phyloP scores from a whole-genome alignment of 2,329 filamentous ascomycete species.

The Colletotrichum scovillei region DNA sequence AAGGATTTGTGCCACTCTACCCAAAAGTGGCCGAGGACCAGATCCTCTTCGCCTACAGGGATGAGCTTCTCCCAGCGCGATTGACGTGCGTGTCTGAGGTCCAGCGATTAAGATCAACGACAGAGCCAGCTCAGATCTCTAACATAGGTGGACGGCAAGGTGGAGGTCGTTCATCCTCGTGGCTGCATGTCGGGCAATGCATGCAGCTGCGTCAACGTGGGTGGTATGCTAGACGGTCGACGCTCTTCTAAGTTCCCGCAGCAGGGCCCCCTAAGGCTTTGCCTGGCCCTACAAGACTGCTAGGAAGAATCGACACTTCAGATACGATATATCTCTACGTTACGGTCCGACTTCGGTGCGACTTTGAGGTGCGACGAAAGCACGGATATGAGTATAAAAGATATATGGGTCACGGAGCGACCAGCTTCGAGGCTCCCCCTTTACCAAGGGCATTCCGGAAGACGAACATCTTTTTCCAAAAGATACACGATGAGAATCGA shows the following conservation, averaged over 20 bases:
- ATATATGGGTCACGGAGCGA: neutral
- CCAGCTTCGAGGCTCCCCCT: neutral
- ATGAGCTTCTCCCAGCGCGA: neutral
- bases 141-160: neutral
- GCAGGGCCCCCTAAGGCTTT: neutral
- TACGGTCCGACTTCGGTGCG: slow-evolving; percentile 17
- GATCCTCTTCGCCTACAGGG: neutral
- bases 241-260: neutral
- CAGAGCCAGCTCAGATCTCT: neutral
- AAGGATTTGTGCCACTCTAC: neutral
- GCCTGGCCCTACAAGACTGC: slow-evolving; percentile 24
- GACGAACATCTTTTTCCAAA: neutral
- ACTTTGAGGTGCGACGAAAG: neutral
- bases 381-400: neutral
- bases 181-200: slow-evolving; percentile 7
- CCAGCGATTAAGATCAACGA: neutral
- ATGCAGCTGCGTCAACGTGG: slow-evolving; percentile 23
- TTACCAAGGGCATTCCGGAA: slow-evolving; percentile 5
- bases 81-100: neutral
- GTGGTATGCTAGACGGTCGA: slow-evolving; percentile 9
- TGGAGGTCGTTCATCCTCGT: neutral
- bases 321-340: neutral
- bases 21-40: neutral
- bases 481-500: slow-evolving; percentile 9
- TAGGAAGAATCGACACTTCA: neutral